These are phyloP conservation scores for Umbelopsis sp. DNA, from an alignment of 192 early-diverging fungal species.

Conservation along the genomic window DNA sequence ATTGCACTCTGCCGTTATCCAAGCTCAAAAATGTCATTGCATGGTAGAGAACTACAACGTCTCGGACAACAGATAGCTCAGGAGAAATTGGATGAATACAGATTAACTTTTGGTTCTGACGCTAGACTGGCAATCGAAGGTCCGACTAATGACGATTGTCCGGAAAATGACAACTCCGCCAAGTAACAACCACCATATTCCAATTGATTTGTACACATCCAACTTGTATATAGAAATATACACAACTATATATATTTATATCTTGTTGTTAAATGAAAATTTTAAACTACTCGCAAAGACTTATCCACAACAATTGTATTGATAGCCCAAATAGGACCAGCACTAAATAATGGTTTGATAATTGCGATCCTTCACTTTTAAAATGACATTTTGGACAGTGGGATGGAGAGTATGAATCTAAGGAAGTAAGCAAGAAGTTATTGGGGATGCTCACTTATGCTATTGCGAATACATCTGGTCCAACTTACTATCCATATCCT, in stretches of 20 bases:
- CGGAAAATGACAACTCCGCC: not conserved
- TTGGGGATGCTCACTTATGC: too few species aligned
- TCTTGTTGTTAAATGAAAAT: not conserved
- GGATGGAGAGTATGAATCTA: too few species aligned
- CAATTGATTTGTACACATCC: not conserved
- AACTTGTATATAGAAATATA: constrained; percentile 5
- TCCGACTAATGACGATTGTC: not conserved
- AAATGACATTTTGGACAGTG: not conserved
- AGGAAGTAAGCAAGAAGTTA: too few species aligned
- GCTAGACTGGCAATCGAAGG: constrained; percentile 1
- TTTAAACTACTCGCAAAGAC: not conserved
- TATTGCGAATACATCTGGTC: too few species aligned
- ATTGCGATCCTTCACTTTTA: not conserved
- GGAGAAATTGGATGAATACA: constrained; percentile 39
- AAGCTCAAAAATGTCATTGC: constrained; percentile 33
- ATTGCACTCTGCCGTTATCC: constrained; percentile 41
- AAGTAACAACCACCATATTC: not conserved
- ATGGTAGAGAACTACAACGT: constrained; percentile 35
- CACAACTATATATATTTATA: not conserved
- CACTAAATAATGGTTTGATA: not conserved
- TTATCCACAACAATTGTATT: not conserved
- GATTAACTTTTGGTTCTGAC: constrained; percentile 17
- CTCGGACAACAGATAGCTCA: constrained; percentile 36
- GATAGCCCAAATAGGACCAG: not conserved
- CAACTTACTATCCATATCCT: not conserved